A percentile compares a stretch with the other conserved stretches of the same genome.
These are phyloP conservation scores for Grammothele lineata DNA, from an alignment of 768 basidiomycete species.

Conservation along the genomic window DNA sequence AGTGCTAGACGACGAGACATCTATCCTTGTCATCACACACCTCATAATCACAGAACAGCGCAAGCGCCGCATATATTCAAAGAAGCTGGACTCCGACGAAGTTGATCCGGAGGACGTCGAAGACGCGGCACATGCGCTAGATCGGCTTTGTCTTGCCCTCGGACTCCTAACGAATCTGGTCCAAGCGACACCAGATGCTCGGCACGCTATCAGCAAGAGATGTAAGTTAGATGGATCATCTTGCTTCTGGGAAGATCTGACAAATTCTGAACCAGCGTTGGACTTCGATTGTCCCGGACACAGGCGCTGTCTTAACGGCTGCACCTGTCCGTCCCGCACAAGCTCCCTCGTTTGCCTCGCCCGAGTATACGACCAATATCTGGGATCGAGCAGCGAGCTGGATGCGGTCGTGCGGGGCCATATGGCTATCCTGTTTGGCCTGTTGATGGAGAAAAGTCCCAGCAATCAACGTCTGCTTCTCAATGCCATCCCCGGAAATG, in stretches of 20 bases:
- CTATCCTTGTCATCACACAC: conserved; percentile 45
- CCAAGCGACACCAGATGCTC: conserved; percentile 49
- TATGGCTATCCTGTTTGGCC: conserved; percentile 67
- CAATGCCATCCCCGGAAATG: conserved; percentile 32
- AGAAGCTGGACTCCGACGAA: conserved; percentile 12
- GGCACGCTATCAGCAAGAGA: conserved; percentile 40
- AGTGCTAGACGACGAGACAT: conserved; percentile 42
- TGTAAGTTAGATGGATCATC: conserved; percentile 35
- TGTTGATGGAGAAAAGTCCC: conserved; percentile 35
- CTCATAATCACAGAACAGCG: conserved; percentile 39
- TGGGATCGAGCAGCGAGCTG: conserved; percentile 25
- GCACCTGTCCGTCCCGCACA: conserved; percentile 44
- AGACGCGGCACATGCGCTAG: conserved; percentile 44
- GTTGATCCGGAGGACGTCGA: conserved; percentile 21
- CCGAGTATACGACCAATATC: conserved; percentile 42
- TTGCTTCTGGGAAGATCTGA: conserved; percentile 2
- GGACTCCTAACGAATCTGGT: conserved; percentile 76
- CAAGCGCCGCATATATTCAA: conserved; percentile 14
- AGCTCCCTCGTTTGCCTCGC: conserved; percentile 49
- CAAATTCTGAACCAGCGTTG: conserved; percentile 40
- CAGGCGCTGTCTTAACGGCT: conserved; percentile 46
- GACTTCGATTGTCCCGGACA: conserved; percentile 48
- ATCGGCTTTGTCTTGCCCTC: conserved; percentile 69
- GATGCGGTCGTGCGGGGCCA: conserved; percentile 63
- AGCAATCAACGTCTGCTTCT: conserved; percentile 31